phyloP scores from a whole-genome alignment of 1,139 yeast genomes.

The Taphrina communis region DNA sequence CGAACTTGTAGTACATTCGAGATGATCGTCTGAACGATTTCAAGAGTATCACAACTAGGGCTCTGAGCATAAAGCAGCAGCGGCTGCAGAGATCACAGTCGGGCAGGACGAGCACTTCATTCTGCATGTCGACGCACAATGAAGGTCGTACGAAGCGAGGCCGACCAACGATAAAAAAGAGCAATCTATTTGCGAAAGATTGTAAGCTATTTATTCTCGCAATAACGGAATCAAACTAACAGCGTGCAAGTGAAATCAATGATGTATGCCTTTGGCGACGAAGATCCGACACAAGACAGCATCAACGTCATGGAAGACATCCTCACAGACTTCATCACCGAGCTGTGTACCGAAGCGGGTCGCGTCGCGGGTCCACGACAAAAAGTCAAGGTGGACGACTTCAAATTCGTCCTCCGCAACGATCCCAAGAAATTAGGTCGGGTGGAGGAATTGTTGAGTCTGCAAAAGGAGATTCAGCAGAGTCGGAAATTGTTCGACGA shows the following conservation, averaged over 20 bases:
- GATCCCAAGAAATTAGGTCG: constrained; percentile 86
- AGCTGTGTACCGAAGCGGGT: constrained; percentile 67
- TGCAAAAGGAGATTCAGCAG: constrained; percentile 74
- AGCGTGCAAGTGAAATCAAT: constrained; percentile 62
- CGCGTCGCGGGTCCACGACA: constrained; percentile 63
- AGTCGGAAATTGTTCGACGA: constrained; percentile 85
- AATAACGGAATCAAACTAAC: neutral
- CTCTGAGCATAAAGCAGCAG: no score
- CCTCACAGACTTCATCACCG: constrained; percentile 75
- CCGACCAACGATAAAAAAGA: constrained; percentile 16
- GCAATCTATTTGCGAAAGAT: constrained; percentile 27
- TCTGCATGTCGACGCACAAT: constrained; percentile 3
- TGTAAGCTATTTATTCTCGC: neutral
- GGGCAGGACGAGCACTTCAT: neutral
- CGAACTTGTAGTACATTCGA: no score
- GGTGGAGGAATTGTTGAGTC: constrained; percentile 74
- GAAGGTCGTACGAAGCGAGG: constrained; percentile 22
- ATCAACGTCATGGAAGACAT: constrained; percentile 82
- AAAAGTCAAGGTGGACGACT: constrained; percentile 83
- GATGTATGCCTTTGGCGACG: constrained; percentile 86
- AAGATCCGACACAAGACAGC: constrained; percentile 76
- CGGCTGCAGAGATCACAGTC: no score
- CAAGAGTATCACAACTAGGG: no score
- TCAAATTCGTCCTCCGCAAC: constrained; percentile 79
- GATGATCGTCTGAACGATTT: no score